Base-by-base conservation (phyloP, 352 stramenopile species). In the Pythium phragmiticola region DNA sequence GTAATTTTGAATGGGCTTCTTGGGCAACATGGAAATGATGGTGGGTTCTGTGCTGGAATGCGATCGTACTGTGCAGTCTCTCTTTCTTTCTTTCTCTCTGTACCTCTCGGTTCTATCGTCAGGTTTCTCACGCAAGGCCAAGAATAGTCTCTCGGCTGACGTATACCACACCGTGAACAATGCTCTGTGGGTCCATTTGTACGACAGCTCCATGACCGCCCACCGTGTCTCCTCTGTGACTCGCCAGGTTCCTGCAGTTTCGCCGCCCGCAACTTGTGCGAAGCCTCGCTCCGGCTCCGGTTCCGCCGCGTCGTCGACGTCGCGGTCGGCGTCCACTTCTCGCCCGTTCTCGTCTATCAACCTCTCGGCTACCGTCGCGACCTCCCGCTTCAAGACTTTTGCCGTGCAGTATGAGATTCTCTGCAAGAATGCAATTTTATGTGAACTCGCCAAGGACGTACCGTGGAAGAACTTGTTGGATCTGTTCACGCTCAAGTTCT, bases 381-480 rank as follows among this genome's bases (percentile, higher is more conserved):
- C 77, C 50, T 70, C 77, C 23, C 76, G 73, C 5, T 82, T 84
- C 58, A 81, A 81, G 59, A 77, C 63, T 8, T 84, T 87, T 42
- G 71, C 79, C 43, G 66, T 85, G 65, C 75, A 89, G 54, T 64
- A 88, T 62, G 76, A 85, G 21, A 68, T 85, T 14, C 47, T 88
- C 26, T 70, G 70, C 53, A 75, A 74, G 56, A 82, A 88, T 52
- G 55, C 70, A 4, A 65, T 88, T 2, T 63, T 88, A 36, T 64
- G 57, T 16, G 70, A 67, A 9, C 74, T 89, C 9, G 66, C 75
- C 7, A 65, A 73, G 11, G 74, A 84, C 36, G 76, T 87, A 55
- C 72, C 80, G 23, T 86, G 76, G 75, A 79, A 80, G n/a, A 85
- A 87, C 41, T 57, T 89, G 14, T 72, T 87, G 21, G 76, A 88